Percentiles rank a stretch among this genome's conserved stretches.
phyloP scores from a whole-genome alignment of 2,329 filamentous ascomycete genomes.

The Coniochaeta pulveracea region DNA sequence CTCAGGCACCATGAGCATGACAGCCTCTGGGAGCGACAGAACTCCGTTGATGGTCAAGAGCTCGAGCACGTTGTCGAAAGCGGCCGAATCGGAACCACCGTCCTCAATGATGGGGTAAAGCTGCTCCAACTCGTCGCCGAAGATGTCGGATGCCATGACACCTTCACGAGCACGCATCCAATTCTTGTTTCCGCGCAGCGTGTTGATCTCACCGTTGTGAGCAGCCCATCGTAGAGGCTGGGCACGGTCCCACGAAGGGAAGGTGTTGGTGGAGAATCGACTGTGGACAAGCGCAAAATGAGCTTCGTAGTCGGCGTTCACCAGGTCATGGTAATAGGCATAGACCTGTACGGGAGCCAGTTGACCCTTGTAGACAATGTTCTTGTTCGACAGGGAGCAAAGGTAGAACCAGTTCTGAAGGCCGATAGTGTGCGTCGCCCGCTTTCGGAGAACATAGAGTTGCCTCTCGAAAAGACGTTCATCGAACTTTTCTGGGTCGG shows the following conservation, averaged over 20 bases:
- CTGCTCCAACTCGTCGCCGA: slow-evolving; percentile 80
- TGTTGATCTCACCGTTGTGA: slow-evolving; percentile 98
- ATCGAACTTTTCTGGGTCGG: slow-evolving; percentile 72
- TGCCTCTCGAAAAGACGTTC: slow-evolving; percentile 82
- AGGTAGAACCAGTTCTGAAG: slow-evolving; percentile 98
- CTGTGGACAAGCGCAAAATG: slow-evolving; percentile 97
- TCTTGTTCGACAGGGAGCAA: slow-evolving; percentile 92
- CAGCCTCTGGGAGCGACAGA: slow-evolving; percentile 84
- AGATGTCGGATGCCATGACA: slow-evolving; percentile 84
- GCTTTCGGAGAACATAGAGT: slow-evolving; percentile 89
- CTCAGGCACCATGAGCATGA: slow-evolving; percentile 98
- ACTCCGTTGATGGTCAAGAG: slow-evolving; percentile 92
- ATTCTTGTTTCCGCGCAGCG: slow-evolving; percentile 94
- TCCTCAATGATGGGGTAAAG: slow-evolving; percentile 95
- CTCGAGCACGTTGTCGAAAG: slow-evolving; percentile 94
- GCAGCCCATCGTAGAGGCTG: slow-evolving; percentile 94
- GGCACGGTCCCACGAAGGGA: slow-evolving; percentile 95
- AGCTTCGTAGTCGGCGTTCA: slow-evolving; percentile 93
- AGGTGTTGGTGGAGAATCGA: slow-evolving; percentile 96
- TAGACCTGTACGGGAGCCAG: slow-evolving; percentile 91
- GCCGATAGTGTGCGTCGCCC: slow-evolving; percentile 86
- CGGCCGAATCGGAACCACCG: slow-evolving; percentile 90
- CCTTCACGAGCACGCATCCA: slow-evolving; percentile 98
- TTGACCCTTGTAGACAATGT: slow-evolving; percentile 98
- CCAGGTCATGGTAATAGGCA: slow-evolving; percentile 93